A percentile compares a stretch with the other conserved stretches of the same genome.
Evolutionary conservation across 2,329 filamentous ascomycete genomes (phyloP).

Genomic region (Aspergillus ochraceus): DNA sequence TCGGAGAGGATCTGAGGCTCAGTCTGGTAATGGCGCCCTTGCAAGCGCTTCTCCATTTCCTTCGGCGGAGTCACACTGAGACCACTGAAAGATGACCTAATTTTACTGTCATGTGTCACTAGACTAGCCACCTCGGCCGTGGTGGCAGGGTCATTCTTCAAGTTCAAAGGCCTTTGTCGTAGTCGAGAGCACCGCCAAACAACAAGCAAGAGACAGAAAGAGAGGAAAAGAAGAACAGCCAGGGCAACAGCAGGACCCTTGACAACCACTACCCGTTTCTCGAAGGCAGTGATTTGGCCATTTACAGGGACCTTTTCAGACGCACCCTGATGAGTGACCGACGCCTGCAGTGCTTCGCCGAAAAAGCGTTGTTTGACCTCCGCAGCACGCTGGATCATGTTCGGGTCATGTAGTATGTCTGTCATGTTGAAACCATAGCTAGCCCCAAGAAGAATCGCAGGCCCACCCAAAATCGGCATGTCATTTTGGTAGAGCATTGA

Average conservation of each 20-base stretch:
- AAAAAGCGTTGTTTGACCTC: conserved; percentile 1
- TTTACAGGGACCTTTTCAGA: neutral
- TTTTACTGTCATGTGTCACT: neutral
- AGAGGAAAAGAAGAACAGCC: neutral
- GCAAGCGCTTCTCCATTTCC: neutral
- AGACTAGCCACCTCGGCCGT: neutral
- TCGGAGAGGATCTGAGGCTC: neutral
- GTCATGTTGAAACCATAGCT: neutral
- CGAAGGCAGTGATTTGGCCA: neutral
- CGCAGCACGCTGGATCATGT: neutral
- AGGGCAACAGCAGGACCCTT: neutral
- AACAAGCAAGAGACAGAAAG: neutral
- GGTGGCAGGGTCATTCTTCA: neutral
- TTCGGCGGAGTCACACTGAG: neutral
- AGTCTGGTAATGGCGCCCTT: neutral
- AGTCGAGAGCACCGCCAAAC: neutral
- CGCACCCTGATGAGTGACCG: neutral
- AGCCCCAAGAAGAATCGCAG: neutral
- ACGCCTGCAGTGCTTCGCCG: neutral
- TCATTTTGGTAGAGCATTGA: neutral
- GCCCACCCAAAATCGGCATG: neutral
- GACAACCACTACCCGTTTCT: neutral
- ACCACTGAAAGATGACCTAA: neutral
- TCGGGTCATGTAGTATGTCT: neutral
- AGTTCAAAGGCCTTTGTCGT: neutral